Base-by-base conservation (phyloP, 2,329 filamentous ascomycete species). In the Ceratocystis huliohia region DNA sequence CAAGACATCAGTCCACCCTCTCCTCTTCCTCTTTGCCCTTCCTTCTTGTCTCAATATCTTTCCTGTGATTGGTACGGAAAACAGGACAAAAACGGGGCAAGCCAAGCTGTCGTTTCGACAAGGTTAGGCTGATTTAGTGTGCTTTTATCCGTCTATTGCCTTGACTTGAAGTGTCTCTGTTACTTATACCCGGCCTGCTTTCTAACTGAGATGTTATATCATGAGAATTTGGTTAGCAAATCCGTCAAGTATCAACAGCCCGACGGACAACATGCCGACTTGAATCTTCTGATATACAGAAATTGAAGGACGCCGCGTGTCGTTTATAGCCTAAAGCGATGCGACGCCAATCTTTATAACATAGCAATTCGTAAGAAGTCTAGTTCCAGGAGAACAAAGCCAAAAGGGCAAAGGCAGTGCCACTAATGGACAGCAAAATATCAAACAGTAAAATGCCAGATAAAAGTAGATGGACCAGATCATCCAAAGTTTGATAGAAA, bases 371-470 rank as follows among this genome's bases (percentile, higher is more conserved):
- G 17, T 56, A 57, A 57, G 53, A 10, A 57, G 53, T 5, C 17
- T 57, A 57, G 50, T 57, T 57, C 50, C 50, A 57, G 50, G 50
- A 57, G 53, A 30, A 6, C 37, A 41, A 57, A 50, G 6, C 25
- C 25, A 57, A 57, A 57, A 17, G 22, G 22, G 50, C 10, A 28
- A 57, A 57, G 53, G 10, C 53, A 15, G 37, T 28, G 53, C 50
- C 50, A 25, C 50, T 57, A 57, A 57, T 28, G 50, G 28, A 4
- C 6, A 37, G 33, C 6, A 10, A 37, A 37, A 37, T 7, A 37
- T 37, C 2, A 7, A 37, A 10, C 6, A 37, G 33, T 10, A 37
- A 37, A 37, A 8, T 37, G 33, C 2, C 6, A 37, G 37, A 41
- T 41, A 13, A 37, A 37, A 10, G 33, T 37, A 28, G 7, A 57